A percentile compares a stretch with the other conserved stretches of the same genome.
Conservation (phyloP, 306 rosid species). For the Glycine tomentella region DNA sequence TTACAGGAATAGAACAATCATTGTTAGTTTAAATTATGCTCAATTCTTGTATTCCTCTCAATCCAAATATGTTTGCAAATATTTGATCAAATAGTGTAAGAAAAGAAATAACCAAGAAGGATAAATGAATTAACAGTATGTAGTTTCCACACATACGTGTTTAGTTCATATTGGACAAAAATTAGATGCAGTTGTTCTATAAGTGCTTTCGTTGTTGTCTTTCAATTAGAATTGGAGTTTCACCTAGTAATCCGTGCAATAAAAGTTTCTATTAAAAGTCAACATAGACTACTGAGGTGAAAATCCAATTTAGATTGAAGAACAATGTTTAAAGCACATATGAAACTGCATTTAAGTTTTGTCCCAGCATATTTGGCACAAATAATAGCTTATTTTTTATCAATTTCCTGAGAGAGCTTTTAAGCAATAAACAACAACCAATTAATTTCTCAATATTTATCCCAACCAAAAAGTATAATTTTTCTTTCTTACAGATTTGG, state of each 20-base stretch:
- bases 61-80: constrained; percentile 5
- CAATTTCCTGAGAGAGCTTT: background rate
- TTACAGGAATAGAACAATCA: background rate
- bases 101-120: background rate
- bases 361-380: background rate
- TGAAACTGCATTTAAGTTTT: no score
- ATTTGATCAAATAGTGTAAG: constrained; percentile 18
- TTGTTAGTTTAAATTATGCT: background rate
- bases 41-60: background rate
- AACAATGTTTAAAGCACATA: no score
- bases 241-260: no score
- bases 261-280: no score
- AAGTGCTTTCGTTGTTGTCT: no score
- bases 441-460: background rate
- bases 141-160: background rate
- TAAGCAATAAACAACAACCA: background rate
- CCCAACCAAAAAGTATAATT: background rate
- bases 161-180: background rate
- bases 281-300: no score
- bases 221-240: no score
- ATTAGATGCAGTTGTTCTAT: no score
- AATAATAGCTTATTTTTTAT: background rate
- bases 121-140: background rate
- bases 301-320: no score
- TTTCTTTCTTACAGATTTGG: constrained; percentile 67